Conservation (phyloP, 306 rosid genomes). For the Prunus padus region DNA sequence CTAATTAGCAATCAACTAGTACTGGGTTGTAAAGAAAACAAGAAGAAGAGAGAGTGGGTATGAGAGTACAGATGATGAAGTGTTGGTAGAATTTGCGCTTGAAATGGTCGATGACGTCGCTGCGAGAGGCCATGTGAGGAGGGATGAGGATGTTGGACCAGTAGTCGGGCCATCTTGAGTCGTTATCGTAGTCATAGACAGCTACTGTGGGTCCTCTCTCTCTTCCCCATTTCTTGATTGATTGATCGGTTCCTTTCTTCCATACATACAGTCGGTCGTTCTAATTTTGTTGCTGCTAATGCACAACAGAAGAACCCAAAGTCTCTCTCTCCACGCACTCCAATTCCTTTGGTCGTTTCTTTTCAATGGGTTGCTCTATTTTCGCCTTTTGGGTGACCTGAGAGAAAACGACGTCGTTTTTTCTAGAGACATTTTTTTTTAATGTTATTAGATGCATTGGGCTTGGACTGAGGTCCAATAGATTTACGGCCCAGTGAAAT, state of each 20-base stretch:
- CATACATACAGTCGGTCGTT: not conserved
- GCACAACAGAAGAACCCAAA: not conserved
- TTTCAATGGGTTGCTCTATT: not conserved
- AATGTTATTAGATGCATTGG: not conserved
- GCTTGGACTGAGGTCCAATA: not conserved
- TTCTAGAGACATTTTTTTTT: not conserved
- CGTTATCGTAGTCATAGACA: conserved; percentile 87
- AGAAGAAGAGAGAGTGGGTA: not conserved
- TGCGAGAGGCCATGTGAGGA: conserved; percentile 63
- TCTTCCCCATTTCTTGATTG: conserved; percentile 39
- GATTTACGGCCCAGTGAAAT: too few relatives aligned
- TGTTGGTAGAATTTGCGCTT: conserved; percentile 94
- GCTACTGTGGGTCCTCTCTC: conserved; percentile 68
- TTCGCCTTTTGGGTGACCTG: not conserved
- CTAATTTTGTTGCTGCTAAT: not conserved
- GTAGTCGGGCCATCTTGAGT: conserved; percentile 81
- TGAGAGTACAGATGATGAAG: conserved; percentile 47
- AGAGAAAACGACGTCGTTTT: not conserved
- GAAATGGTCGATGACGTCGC: conserved; percentile 71
- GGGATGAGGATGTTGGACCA: conserved; percentile 95
- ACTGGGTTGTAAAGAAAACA: not conserved
- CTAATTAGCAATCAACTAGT: not conserved
- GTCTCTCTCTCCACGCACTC: not conserved
- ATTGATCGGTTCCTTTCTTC: not conserved
- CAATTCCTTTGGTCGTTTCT: not conserved